Percentiles rank a stretch among this genome's conserved stretches.
Conservation (phyloP, 371 early-diverging fungal species). For the Rhizopus delemar region DNA sequence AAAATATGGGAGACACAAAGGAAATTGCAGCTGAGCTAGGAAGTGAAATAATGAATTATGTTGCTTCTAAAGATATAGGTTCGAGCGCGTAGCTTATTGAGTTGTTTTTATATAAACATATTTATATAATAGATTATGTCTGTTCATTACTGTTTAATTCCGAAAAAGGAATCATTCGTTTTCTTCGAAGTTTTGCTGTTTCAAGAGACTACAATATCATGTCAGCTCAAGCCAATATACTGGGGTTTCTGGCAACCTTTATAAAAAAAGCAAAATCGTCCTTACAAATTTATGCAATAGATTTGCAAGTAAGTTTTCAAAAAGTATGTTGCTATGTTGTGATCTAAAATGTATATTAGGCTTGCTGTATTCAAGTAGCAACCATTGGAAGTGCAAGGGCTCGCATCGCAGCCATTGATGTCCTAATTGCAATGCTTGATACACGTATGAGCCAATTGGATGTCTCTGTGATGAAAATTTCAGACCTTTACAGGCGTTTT, state of each 20-base stretch:
- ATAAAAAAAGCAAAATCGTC: constrained; percentile 20
- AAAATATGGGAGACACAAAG: constrained; percentile 4
- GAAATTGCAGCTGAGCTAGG: constrained; percentile 13
- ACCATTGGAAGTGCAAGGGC: constrained; percentile 10
- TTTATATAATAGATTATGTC: constrained; percentile 31
- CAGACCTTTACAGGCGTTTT: constrained; percentile 14
- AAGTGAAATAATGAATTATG: constrained; percentile 22
- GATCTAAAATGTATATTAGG: not conserved
- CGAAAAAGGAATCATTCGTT: constrained; percentile 26
- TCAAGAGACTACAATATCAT: constrained; percentile 17
- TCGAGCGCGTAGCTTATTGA: not conserved
- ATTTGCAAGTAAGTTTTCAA: constrained; percentile 22
- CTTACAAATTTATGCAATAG: constrained; percentile 31
- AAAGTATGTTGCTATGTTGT: not conserved
- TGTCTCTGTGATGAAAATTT: not conserved
- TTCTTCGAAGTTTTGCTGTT: constrained; percentile 16
- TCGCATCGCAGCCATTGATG: constrained; percentile 12
- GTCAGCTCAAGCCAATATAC: constrained; percentile 22
- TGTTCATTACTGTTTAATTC: constrained; percentile 39
- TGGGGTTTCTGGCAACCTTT: constrained; percentile 35
- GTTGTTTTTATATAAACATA: not conserved
- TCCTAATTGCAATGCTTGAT: constrained; percentile 12
- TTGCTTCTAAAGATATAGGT: constrained; percentile 39
- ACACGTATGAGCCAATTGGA: not conserved
- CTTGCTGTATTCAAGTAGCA: constrained; percentile 5